Base-by-base conservation (phyloP, 306 rosid genomes). In the Hippophae gyantsensis region DNA sequence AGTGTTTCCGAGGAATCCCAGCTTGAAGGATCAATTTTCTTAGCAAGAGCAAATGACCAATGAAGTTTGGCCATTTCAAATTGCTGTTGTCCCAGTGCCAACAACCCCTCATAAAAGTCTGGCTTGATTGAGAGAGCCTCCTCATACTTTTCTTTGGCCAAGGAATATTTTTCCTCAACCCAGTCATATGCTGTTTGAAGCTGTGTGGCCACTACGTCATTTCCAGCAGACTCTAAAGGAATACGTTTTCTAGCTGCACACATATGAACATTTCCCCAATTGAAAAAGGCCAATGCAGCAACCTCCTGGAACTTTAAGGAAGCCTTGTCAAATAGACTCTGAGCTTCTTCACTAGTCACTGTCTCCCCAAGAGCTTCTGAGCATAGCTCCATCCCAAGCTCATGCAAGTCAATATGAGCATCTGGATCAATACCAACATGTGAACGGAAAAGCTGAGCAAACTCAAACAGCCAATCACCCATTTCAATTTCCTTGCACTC, bases 381-480 rank as follows among this genome's bases (percentile, higher is more conserved):
- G 72, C 99, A 93, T 52, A 93, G 83, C 79, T 93, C 97, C 99
- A 93, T 93, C 58, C 99, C 95, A 48, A 93, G 85, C 79, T 93
- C 99, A 60, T 93, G 99, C 81, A 93, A 75, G 61, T 93, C 99
- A 70, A 93, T 68, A 61, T 88, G 97, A 51, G 99, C 95, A 75
- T 86, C 95, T 10, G 95, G 95, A 72, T 93, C 99, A 57, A 93
- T 88, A 61, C 99, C 99, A 69, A 93, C 86, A 69, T 88, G 95
- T 26, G 94, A 78, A 66, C 97, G 93, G 79, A 93, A 93, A 62
- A 93, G 95, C 66, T 93, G 95, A 62, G 99, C 96, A 64, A 93
- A 93, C 62, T 93, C 99, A 65, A 93, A 86, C 79, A 93, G 72
- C 99, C 99, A 93, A 62, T 93, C 99, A 67, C 88, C 99, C 95